Conservation (phyloP, 352 stramenopile species). For the Pythium dissimile region DNA sequence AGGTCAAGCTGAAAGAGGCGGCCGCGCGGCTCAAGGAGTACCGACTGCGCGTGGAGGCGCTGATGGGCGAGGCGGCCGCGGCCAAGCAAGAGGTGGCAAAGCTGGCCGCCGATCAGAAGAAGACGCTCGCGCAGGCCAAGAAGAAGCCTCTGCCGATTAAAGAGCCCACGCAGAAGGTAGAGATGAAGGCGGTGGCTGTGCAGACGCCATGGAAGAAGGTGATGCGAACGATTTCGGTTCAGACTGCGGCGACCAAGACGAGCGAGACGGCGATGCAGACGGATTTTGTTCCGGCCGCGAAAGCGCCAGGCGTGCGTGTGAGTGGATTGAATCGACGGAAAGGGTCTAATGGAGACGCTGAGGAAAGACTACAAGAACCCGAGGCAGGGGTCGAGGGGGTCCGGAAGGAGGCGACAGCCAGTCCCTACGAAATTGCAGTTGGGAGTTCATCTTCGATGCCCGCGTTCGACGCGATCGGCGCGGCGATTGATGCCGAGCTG, state of each 20-base stretch:
- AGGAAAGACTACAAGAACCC: too few relatives aligned
- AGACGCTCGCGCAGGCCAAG: constrained; percentile 16
- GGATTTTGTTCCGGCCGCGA: background rate
- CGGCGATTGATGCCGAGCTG: constrained; percentile 23
- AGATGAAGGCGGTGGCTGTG: background rate
- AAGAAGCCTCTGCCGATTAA: constrained; percentile 5
- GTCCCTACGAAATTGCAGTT: too few relatives aligned
- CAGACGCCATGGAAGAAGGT: constrained; percentile 27
- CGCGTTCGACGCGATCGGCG: constrained; percentile 21
- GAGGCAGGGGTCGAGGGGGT: background rate
- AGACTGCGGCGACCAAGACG: constrained; percentile 2
- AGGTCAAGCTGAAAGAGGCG: constrained; percentile 67
- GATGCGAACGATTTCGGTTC: constrained; percentile 5
- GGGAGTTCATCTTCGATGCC: background rate
- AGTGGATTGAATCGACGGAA: too few relatives aligned
- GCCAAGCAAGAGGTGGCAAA: constrained; percentile 19
- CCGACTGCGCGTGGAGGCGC: constrained; percentile 47
- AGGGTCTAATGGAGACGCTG: too few relatives aligned
- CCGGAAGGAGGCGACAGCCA: background rate
- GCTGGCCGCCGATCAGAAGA: constrained; percentile 23
- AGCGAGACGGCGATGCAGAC: constrained; percentile 21
- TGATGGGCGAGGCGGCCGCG: constrained; percentile 27
- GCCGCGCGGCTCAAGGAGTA: constrained; percentile 57
- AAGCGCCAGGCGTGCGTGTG: too few relatives aligned
- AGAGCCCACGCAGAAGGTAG: background rate